Conservation (phyloP, 371 early-diverging fungal species). For the Polyrhizophydium stewartii region DNA sequence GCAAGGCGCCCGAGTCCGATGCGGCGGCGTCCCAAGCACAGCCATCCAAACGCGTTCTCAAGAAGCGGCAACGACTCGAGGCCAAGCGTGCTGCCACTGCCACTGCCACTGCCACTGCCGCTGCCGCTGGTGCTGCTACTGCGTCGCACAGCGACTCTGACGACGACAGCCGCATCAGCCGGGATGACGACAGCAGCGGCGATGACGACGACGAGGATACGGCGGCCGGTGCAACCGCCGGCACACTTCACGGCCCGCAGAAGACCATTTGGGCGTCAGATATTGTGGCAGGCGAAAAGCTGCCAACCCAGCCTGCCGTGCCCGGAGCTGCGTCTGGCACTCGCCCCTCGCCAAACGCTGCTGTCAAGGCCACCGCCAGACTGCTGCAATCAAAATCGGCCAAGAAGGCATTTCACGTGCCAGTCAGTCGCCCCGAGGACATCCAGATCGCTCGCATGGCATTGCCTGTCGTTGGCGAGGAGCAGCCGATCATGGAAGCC, state of each 20-base stretch:
- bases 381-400: background rate
- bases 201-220: too few species aligned
- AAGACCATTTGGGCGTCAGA: conserved; percentile 1
- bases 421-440: conserved; percentile 67
- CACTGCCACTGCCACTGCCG: too few species aligned
- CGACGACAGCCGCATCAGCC: background rate
- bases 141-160: conserved; percentile 17
- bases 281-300: conserved; percentile 22
- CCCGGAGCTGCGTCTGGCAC: conserved; percentile 2
- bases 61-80: conserved; percentile 31
- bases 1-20: conserved; percentile 16
- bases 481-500: conserved; percentile 96
- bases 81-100: too few species aligned
- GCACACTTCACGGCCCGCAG: too few species aligned
- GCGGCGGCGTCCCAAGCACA: conserved; percentile 18
- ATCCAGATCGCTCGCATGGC: conserved; percentile 71
- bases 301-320: background rate
- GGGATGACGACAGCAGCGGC: too few species aligned
- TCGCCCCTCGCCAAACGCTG: background rate
- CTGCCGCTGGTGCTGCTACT: too few species aligned
- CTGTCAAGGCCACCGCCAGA: background rate
- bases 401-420: conserved; percentile 61
- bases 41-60: conserved; percentile 4
- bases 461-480: conserved; percentile 90
- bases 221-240: too few species aligned